Evolutionary conservation across 2,329 filamentous ascomycete species (phyloP).

Genomic region (Ceratocystis papillata): DNA sequence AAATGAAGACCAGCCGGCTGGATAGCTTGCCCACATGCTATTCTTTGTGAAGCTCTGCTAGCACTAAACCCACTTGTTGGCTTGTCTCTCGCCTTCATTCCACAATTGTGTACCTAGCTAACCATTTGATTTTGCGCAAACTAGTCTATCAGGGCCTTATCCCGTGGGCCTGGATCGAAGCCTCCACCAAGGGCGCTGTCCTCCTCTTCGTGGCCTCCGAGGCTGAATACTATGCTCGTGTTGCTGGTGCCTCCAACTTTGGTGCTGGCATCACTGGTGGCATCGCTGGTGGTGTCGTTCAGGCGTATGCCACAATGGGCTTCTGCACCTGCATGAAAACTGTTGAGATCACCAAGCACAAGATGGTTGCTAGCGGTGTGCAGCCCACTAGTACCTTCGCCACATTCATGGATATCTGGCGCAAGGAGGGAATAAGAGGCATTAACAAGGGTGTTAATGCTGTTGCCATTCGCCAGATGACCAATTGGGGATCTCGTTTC

Average conservation of each 20-base stretch:
- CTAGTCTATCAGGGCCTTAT: slow-evolving; percentile 98
- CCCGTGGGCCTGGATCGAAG: slow-evolving; percentile 99
- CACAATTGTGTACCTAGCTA: slow-evolving; percentile 26
- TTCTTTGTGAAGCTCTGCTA: background rate
- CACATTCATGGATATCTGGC: slow-evolving; percentile 96
- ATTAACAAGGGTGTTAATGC: slow-evolving; percentile 99
- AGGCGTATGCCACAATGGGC: slow-evolving; percentile 98
- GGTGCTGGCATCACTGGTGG: slow-evolving; percentile 79
- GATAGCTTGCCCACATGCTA: background rate
- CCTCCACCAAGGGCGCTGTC: slow-evolving; percentile 97
- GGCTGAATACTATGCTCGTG: slow-evolving; percentile 87
- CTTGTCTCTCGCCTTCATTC: background rate
- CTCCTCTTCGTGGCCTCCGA: slow-evolving; percentile 98
- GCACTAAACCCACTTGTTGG: background rate
- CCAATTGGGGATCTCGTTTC: slow-evolving; percentile 97
- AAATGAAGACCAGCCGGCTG: background rate
- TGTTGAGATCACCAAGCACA: slow-evolving; percentile 98
- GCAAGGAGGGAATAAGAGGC: slow-evolving; percentile 80
- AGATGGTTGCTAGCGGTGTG: slow-evolving; percentile 70
- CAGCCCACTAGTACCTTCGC: slow-evolving; percentile 83
- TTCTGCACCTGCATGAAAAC: slow-evolving; percentile 99
- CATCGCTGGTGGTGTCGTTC: slow-evolving; percentile 86
- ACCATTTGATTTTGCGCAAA: slow-evolving; percentile 21
- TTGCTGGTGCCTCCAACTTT: slow-evolving; percentile 75
- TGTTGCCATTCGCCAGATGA: slow-evolving; percentile 96